Percentiles rank a stretch among this genome's conserved stretches.
These are phyloP conservation scores for Prosopis cineraria DNA, from an alignment of 306 rosid genomes.

Conservation along the genomic window DNA sequence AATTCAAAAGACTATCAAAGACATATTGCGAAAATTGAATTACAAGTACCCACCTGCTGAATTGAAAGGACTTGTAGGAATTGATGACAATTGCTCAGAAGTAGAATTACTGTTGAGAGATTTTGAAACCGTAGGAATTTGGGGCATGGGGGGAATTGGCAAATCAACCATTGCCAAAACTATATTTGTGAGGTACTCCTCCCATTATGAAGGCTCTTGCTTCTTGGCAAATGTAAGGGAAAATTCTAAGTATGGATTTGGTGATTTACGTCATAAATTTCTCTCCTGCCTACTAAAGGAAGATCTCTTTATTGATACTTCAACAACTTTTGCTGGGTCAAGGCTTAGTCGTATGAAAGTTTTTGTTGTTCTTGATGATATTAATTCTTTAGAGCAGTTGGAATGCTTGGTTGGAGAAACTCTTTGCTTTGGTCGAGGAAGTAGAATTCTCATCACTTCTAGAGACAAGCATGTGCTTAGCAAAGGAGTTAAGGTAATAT, in stretches of 20 bases:
- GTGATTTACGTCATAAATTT: background rate
- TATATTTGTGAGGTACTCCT: background rate
- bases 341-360: background rate
- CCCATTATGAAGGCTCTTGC: background rate
- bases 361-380: background rate
- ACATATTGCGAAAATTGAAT: background rate
- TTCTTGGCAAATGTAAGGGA: background rate
- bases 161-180: background rate
- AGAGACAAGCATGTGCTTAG: background rate
- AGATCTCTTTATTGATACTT: background rate
- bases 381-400: background rate
- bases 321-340: background rate
- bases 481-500: background rate
- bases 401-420: background rate
- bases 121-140: conserved; percentile 2
- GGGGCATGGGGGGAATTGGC: background rate
- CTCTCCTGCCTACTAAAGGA: background rate
- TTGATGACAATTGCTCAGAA: background rate
- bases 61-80: background rate
- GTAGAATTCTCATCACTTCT: background rate
- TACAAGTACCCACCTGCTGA: background rate
- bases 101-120: background rate
- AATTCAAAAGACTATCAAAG: background rate
- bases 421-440: background rate
- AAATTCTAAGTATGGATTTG: background rate